phyloP scores from a whole-genome alignment of 208 protist genomes.

The Trichomonas tenax region DNA sequence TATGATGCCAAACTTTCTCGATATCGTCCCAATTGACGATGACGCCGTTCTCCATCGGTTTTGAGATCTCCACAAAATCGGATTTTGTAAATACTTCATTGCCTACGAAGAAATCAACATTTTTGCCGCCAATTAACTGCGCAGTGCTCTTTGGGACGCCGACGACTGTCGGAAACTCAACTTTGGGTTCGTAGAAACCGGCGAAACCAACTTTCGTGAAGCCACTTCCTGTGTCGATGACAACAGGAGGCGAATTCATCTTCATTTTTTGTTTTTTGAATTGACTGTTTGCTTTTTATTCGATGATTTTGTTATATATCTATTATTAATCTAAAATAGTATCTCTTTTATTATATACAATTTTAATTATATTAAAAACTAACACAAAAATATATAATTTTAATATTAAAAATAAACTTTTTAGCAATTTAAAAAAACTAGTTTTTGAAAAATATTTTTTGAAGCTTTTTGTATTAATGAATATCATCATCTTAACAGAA shows the following conservation, averaged over 20 bases:
- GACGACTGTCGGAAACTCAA: slow-evolving; percentile 45
- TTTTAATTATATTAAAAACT: too few relatives aligned
- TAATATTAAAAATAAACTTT: too few relatives aligned
- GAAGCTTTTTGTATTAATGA: too few relatives aligned
- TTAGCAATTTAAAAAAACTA: too few relatives aligned
- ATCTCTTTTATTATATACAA: too few relatives aligned
- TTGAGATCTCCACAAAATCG: slow-evolving; percentile 69
- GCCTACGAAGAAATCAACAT: slow-evolving; percentile 56
- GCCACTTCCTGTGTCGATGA: not conserved
- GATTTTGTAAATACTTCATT: slow-evolving; percentile 74
- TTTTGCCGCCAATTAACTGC: slow-evolving; percentile 53
- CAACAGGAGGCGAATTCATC: not conserved
- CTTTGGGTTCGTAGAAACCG: slow-evolving; percentile 79
- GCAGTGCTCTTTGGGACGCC: slow-evolving; percentile 72
- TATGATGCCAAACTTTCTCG: slow-evolving; percentile 87
- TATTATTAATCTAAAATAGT: too few relatives aligned
- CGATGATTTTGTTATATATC: too few relatives aligned
- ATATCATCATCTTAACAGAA: too few relatives aligned
- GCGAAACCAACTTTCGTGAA: slow-evolving; percentile 56
- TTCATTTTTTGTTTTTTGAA: not conserved
- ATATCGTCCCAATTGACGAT: slow-evolving; percentile 92
- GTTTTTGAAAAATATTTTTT: too few relatives aligned
- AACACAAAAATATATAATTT: too few relatives aligned
- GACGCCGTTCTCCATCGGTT: slow-evolving; percentile 64
- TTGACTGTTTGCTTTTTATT: too few relatives aligned